Conservation (phyloP, 2,329 filamentous ascomycete genomes). For the Aspergillus pseudoterreus region DNA sequence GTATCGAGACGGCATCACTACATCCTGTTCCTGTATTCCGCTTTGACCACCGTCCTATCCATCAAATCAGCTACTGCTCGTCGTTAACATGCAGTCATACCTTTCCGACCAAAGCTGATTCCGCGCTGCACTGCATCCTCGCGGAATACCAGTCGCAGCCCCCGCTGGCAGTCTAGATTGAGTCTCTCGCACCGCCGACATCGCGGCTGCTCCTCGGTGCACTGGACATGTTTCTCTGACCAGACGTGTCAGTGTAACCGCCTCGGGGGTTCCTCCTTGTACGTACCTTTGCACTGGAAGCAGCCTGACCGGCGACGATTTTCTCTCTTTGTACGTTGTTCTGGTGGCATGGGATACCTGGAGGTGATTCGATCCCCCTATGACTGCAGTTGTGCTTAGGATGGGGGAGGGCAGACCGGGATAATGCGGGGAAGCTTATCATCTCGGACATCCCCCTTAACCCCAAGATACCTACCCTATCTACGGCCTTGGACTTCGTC, state of each 20-base stretch:
- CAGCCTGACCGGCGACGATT: slow-evolving; percentile 24
- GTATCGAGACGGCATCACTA: slow-evolving; percentile 9
- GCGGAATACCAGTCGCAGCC: slow-evolving; percentile 25
- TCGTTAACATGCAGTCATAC: slow-evolving; percentile 6
- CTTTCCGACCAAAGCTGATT: slow-evolving; percentile 22
- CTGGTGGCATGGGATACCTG: not conserved
- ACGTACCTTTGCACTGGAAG: slow-evolving; percentile 23
- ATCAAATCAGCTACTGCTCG: not conserved
- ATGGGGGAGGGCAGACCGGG: too few relatives aligned
- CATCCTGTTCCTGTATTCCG: not conserved
- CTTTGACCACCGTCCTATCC: slow-evolving; percentile 8
- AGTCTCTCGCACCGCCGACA: slow-evolving; percentile 26
- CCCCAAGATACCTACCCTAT: too few relatives aligned
- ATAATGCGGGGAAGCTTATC: too few relatives aligned
- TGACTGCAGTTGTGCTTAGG: too few relatives aligned
- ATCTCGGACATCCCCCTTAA: too few relatives aligned
- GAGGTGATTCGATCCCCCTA: too few relatives aligned
- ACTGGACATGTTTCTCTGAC: slow-evolving; percentile 26
- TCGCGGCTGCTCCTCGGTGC: slow-evolving; percentile 27
- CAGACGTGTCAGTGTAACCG: not conserved
- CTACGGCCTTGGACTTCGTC: too few relatives aligned
- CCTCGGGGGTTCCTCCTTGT: not conserved
- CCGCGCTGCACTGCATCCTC: slow-evolving; percentile 30
- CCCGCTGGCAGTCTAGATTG: slow-evolving; percentile 19
- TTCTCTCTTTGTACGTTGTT: slow-evolving; percentile 9